Evolutionary conservation across 352 stramenopile species (phyloP).

Genomic region (Hyaloperonospora brassicae): DNA sequence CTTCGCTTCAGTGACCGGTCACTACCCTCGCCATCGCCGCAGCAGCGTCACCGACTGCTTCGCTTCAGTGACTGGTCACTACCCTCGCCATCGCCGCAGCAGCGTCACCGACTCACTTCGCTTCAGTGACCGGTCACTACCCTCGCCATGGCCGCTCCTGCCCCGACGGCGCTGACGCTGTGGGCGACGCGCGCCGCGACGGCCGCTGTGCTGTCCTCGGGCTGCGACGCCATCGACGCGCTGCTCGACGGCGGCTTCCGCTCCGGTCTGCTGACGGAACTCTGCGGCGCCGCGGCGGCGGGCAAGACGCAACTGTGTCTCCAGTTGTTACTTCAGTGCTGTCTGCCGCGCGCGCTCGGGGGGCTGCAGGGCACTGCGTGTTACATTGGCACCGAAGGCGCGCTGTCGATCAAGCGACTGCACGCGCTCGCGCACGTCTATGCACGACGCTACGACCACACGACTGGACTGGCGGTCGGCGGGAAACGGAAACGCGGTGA

Average conservation of each 20-base stretch:
- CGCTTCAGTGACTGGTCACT: conserved; percentile 15
- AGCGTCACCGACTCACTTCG: conserved; percentile 11
- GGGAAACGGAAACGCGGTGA: conserved; percentile 45
- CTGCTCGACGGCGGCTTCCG: conserved; percentile 59
- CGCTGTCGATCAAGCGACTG: conserved; percentile 62
- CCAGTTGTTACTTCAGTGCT: conserved; percentile 65
- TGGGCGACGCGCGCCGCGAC: conserved; percentile 24
- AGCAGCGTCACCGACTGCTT: too few species aligned
- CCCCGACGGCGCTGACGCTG: conserved; percentile 39
- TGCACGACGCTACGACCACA: conserved; percentile 27
- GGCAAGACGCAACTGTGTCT: conserved; percentile 79
- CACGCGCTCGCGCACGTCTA: conserved; percentile 57
- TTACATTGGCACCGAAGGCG: conserved; percentile 77
- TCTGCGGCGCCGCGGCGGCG: conserved; percentile 63
- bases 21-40: too few species aligned
- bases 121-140: conserved; percentile 12
- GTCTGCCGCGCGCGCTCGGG: conserved; percentile 36
- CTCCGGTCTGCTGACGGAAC: conserved; percentile 56
- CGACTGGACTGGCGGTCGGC: conserved; percentile 17
- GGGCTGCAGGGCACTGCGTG: conserved; percentile 55
- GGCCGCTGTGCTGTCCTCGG: conserved; percentile 35
- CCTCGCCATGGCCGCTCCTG: conserved; percentile 2
- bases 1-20: background rate
- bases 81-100: background rate
- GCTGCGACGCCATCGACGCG: conserved; percentile 47